Conservation (phyloP, 2,329 filamentous ascomycete genomes). For the Delphinella strobiligena region DNA sequence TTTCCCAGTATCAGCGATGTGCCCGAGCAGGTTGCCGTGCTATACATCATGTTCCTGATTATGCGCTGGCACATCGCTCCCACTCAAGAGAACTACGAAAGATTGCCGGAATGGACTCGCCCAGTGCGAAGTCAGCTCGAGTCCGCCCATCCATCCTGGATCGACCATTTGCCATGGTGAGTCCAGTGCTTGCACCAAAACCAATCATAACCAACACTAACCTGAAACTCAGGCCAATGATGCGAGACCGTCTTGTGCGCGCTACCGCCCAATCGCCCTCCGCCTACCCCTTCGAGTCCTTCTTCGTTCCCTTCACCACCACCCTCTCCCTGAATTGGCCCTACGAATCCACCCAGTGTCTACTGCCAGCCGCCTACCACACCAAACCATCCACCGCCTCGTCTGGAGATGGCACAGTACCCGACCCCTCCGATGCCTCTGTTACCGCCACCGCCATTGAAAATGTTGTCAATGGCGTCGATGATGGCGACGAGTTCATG, state of each 20-base stretch:
- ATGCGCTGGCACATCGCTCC: slow-evolving; percentile 76
- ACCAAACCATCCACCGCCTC: slow-evolving; percentile 2
- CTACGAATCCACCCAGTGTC: slow-evolving; percentile 59
- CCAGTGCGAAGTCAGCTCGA: slow-evolving; percentile 56
- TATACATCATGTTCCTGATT: slow-evolving; percentile 77
- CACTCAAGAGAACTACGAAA: slow-evolving; percentile 65
- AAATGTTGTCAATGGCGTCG: slow-evolving; percentile 5
- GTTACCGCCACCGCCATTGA: slow-evolving; percentile 15
- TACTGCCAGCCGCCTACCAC: slow-evolving; percentile 35
- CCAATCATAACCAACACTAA: not conserved
- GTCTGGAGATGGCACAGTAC: slow-evolving; percentile 9
- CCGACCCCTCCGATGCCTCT: too few species aligned
- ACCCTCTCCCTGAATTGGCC: slow-evolving; percentile 75
- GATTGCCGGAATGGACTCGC: slow-evolving; percentile 60
- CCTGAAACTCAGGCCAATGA: slow-evolving; percentile 40
- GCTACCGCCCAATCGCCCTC: slow-evolving; percentile 31
- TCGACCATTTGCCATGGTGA: slow-evolving; percentile 66
- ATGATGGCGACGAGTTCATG: slow-evolving; percentile 48
- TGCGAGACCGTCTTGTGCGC: slow-evolving; percentile 55
- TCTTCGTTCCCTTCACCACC: slow-evolving; percentile 70
- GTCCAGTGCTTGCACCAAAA: too few species aligned
- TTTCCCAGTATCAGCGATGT: slow-evolving; percentile 64
- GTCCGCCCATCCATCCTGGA: slow-evolving; percentile 63
- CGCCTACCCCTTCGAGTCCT: slow-evolving; percentile 60
- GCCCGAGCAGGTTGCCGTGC: slow-evolving; percentile 68